These are phyloP conservation scores for Colletotrichum echinochloae DNA, from an alignment of 2,329 filamentous ascomycete species.

Conservation along the genomic window DNA sequence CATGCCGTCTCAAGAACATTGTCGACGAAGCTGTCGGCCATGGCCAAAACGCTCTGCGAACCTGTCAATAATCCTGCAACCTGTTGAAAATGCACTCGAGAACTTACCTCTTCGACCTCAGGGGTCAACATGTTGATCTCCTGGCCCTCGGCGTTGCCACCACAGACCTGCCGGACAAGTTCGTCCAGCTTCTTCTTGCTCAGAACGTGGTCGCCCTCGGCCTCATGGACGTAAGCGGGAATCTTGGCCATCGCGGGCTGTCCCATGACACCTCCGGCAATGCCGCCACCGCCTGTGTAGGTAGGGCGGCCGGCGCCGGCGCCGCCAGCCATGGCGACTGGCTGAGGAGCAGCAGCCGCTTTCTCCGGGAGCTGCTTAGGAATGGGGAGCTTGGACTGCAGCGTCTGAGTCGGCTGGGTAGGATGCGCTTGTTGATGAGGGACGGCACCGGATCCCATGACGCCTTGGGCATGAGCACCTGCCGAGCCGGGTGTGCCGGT, in stretches of 20 bases:
- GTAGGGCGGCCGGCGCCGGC: constrained; percentile 80
- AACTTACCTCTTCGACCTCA: constrained; percentile 91
- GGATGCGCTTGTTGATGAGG: constrained; percentile 62
- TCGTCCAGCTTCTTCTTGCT: constrained; percentile 98
- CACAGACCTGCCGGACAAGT: constrained; percentile 92
- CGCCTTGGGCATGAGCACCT: constrained; percentile 48
- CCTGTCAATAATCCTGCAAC: constrained; percentile 25
- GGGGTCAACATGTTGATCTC: constrained; percentile 85
- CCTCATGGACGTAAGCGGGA: constrained; percentile 87
- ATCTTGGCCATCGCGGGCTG: constrained; percentile 87
- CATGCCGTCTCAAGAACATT: constrained; percentile 89
- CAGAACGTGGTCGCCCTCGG: constrained; percentile 91
- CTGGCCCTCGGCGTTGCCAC: constrained; percentile 77
- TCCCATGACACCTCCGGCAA: constrained; percentile 83
- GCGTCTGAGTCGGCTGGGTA: constrained; percentile 52
- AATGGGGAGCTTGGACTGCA: constrained; percentile 79
- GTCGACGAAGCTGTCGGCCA: constrained; percentile 96
- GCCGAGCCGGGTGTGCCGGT: constrained; percentile 48
- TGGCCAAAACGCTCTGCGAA: constrained; percentile 80
- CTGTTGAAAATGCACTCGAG: background rate
- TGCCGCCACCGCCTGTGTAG: constrained; percentile 80
- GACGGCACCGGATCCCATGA: constrained; percentile 48
- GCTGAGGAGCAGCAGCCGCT: constrained; percentile 76
- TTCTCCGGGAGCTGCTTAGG: constrained; percentile 80
- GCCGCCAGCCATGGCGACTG: constrained; percentile 77